Percentiles rank a stretch among this genome's conserved stretches.
phyloP scores from a whole-genome alignment of 352 stramenopile species.

The Elongisporangium senticosum region DNA sequence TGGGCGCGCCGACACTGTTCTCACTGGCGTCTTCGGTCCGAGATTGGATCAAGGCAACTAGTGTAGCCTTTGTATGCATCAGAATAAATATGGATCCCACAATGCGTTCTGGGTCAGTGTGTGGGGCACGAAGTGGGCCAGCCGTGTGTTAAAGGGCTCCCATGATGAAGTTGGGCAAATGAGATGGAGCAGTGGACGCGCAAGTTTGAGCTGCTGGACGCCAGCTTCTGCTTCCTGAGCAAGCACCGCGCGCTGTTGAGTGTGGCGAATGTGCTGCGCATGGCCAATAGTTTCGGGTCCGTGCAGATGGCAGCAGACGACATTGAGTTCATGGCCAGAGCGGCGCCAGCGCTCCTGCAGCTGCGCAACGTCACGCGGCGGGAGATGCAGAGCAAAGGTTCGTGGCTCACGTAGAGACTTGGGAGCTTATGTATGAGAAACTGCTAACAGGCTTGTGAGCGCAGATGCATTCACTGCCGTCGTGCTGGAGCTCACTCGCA shows the following conservation, averaged over 20 bases:
- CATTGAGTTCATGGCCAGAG: slow-evolving; percentile 29
- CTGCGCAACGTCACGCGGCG: slow-evolving; percentile 19
- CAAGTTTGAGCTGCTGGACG: slow-evolving; percentile 67
- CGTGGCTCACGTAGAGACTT: neutral
- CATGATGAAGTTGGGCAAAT: neutral
- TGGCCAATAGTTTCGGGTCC: slow-evolving; percentile 55
- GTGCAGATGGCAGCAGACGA: slow-evolving; percentile 27
- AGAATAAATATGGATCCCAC: no score
- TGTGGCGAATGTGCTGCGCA: slow-evolving; percentile 46
- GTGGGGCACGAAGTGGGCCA: neutral
- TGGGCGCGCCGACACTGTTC: neutral
- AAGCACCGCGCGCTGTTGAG: slow-evolving; percentile 35
- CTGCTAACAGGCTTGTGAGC: no score
- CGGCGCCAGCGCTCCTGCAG: slow-evolving; percentile 45
- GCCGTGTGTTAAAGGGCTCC: no score
- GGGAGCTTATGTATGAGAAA: neutral
- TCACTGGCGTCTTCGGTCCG: neutral
- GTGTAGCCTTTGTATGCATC: no score
- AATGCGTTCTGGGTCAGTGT: neutral
- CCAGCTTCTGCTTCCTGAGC: slow-evolving; percentile 59
- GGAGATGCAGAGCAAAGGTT: slow-evolving; percentile 26
- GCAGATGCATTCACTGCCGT: neutral
- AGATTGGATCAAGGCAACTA: neutral
- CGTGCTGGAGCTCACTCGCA: slow-evolving; percentile 8
- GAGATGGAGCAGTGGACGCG: slow-evolving; percentile 9